phyloP scores from a whole-genome alignment of 768 basidiomycete species.

The Tricholoma flavovirens region DNA sequence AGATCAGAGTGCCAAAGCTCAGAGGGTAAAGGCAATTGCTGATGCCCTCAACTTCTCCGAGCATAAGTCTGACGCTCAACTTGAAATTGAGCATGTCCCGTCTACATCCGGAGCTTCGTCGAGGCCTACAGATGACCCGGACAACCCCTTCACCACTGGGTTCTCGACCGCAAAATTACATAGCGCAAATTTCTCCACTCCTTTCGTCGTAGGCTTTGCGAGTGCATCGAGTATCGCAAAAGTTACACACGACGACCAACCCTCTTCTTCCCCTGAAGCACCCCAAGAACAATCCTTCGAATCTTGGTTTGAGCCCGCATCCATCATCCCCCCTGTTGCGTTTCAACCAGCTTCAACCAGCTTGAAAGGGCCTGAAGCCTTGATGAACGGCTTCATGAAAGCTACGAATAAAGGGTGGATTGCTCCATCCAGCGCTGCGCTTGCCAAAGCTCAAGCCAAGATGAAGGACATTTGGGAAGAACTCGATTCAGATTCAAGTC shows the following conservation, averaged over 20 bases:
- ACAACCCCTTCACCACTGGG: conserved; percentile 34
- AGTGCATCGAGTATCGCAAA: conserved; percentile 21
- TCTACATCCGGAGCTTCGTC: background rate
- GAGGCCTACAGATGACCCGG: conserved; percentile 30
- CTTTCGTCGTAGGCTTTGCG: conserved; percentile 18
- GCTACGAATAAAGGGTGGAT: conserved; percentile 34
- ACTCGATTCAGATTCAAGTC: conserved; percentile 18
- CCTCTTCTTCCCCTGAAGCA: conserved; percentile 38
- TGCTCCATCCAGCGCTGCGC: conserved; percentile 46
- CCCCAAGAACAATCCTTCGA: conserved; percentile 36
- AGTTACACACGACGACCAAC: conserved; percentile 14
- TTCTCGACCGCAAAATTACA: conserved; percentile 1
- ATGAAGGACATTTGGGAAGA: conserved; percentile 43
- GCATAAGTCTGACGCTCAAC: background rate
- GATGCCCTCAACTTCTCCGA: conserved; percentile 2
- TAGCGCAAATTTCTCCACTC: conserved; percentile 7
- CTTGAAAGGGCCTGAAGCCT: conserved; percentile 3
- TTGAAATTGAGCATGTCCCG: background rate
- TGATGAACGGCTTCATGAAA: conserved; percentile 22
- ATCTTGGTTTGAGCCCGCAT: conserved; percentile 44
- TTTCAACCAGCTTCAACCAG: conserved; percentile 31
- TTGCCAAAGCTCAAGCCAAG: conserved; percentile 49
- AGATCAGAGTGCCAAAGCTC: conserved; percentile 1
- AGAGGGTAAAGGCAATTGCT: conserved; percentile 4
- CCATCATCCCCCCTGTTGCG: conserved; percentile 21